phyloP scores from a whole-genome alignment of 352 stramenopile species.

The Phytopythium sindhum region DNA sequence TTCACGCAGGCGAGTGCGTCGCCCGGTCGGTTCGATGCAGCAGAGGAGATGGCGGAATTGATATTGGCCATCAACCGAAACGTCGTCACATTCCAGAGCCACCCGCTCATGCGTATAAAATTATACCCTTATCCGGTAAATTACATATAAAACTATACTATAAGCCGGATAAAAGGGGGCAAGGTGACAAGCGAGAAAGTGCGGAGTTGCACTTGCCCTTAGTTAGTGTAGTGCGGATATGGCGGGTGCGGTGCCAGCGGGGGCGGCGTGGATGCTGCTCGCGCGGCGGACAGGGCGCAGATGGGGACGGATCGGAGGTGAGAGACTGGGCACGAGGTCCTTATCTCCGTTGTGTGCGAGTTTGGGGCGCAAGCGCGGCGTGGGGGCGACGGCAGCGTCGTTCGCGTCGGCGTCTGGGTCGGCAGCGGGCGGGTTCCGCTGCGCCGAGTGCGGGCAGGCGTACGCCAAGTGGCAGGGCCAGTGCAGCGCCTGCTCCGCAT shows the following conservation, averaged over 20 bases:
- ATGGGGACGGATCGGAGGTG: not conserved
- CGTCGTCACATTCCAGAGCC: constrained; percentile 4
- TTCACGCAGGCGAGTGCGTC: not conserved
- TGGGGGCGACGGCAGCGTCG: not conserved
- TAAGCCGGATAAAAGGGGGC: not conserved
- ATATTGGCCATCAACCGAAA: not conserved
- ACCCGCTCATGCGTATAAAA: not conserved
- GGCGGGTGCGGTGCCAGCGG: not conserved
- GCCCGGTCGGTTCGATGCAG: not conserved
- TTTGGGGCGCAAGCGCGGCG: not conserved
- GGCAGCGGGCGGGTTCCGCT: constrained; percentile 34
- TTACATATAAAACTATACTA: not conserved
- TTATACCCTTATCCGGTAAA: not conserved
- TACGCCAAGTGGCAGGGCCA: constrained; percentile 86
- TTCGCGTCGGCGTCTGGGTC: not conserved
- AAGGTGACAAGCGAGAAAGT: not conserved
- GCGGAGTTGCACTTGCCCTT: not conserved
- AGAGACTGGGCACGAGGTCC: not conserved
- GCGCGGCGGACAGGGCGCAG: not conserved
- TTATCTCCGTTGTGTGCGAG: not conserved
- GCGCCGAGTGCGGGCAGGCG: constrained; percentile 50
- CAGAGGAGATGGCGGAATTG: not conserved
- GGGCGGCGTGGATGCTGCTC: not conserved
- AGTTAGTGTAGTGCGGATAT: not conserved
- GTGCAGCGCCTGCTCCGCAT: constrained; percentile 85